A percentile compares a stretch with the other conserved stretches of the same genome.
Conservation (phyloP, 306 rosid genomes). For the Begonia peltatifolia region DNA sequence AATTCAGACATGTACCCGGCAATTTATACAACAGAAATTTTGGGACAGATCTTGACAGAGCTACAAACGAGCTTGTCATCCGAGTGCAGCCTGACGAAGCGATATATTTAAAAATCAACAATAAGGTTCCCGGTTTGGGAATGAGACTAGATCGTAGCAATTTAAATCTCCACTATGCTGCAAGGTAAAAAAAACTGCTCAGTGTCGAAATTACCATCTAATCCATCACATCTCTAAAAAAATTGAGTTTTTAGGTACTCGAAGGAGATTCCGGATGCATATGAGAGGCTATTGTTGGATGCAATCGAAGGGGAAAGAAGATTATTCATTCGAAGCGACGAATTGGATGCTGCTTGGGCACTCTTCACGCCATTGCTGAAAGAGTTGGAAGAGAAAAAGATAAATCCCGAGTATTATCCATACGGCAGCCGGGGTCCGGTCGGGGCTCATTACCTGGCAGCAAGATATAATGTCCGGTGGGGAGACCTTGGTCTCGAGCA, state of each 20-base stretch:
- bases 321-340: slow-evolving; percentile 82
- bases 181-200: slow-evolving; percentile 33
- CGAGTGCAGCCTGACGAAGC: slow-evolving; percentile 95
- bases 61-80: slow-evolving; percentile 80
- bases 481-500: slow-evolving; percentile 54
- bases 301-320: slow-evolving; percentile 90
- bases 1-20: slow-evolving; percentile 89
- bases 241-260: slow-evolving; percentile 36
- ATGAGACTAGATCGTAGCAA: slow-evolving; percentile 81
- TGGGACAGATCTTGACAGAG: slow-evolving; percentile 62
- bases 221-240: too few species aligned
- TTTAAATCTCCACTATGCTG: slow-evolving; percentile 79
- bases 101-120: slow-evolving; percentile 71
- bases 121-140: slow-evolving; percentile 83
- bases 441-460: slow-evolving; percentile 86
- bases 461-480: slow-evolving; percentile 70
- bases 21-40: slow-evolving; percentile 60
- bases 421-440: slow-evolving; percentile 86
- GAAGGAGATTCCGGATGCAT: slow-evolving; percentile 90
- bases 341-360: slow-evolving; percentile 77
- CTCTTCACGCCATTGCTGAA: slow-evolving; percentile 67
- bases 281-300: slow-evolving; percentile 80
- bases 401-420: slow-evolving; percentile 77
- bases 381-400: slow-evolving; percentile 62
- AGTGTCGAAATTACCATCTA: not conserved